These are phyloP conservation scores for Crotalaria pallida DNA, from an alignment of 306 rosid genomes.

Conservation along the genomic window DNA sequence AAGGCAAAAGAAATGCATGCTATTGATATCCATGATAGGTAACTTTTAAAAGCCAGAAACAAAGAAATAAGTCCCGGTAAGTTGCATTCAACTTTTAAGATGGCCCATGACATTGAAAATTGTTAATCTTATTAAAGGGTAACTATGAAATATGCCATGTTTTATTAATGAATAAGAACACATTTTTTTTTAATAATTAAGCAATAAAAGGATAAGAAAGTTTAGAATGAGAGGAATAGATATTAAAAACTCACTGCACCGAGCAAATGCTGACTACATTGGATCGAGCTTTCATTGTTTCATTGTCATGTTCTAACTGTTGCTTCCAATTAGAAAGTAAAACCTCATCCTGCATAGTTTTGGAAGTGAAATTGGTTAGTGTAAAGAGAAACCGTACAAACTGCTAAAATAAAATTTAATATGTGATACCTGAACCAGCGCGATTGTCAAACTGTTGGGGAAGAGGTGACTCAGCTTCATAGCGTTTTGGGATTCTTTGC, in stretches of 20 bases:
- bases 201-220: neutral
- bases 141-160: neutral
- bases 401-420: neutral
- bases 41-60: neutral
- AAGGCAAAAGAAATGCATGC: neutral
- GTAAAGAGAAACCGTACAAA: conserved; percentile 10
- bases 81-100: neutral
- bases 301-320: conserved; percentile 74
- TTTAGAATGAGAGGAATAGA: neutral
- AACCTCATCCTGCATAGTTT: conserved; percentile 60
- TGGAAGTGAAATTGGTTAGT: neutral
- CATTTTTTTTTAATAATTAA: too few species aligned
- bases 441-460: conserved; percentile 81
- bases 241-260: conserved; percentile 55
- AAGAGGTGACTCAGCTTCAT: conserved; percentile 74
- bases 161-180: neutral
- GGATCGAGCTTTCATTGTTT: conserved; percentile 86
- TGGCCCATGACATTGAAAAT: neutral
- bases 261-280: conserved; percentile 52
- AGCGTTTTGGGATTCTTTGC: conserved; percentile 78
- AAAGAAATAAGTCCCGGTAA: neutral
- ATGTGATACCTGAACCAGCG: conserved; percentile 71
- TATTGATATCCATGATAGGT: neutral
- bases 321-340: conserved; percentile 85
- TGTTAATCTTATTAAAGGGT: neutral